These are phyloP conservation scores for Jaapia argillacea DNA, from an alignment of 768 basidiomycete species.

Conservation along the genomic window DNA sequence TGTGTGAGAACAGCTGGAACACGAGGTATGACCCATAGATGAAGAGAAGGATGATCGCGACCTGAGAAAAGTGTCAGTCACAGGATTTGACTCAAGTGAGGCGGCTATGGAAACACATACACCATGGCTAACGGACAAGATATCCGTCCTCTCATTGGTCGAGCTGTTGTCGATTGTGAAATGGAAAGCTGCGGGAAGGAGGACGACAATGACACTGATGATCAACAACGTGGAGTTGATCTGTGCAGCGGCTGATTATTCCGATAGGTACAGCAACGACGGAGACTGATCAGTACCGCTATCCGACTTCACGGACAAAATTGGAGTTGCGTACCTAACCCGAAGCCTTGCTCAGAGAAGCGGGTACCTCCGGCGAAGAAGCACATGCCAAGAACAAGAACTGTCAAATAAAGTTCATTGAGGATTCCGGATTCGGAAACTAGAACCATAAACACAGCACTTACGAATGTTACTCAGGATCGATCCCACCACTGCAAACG, in stretches of 20 bases:
- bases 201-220: slow-evolving; percentile 70
- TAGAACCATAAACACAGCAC: slow-evolving; percentile 5
- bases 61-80: slow-evolving; percentile 16
- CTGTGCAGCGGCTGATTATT: slow-evolving; percentile 49
- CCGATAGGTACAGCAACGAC: neutral
- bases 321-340: slow-evolving; percentile 43
- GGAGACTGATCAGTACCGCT: neutral
- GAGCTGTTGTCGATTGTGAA: slow-evolving; percentile 28
- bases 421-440: neutral
- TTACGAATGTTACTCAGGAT: slow-evolving; percentile 35
- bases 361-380: slow-evolving; percentile 78
- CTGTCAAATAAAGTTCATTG: slow-evolving; percentile 22
- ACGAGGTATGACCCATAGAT: slow-evolving; percentile 60
- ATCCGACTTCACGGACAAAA: no score
- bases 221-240: slow-evolving; percentile 68
- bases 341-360: slow-evolving; percentile 76
- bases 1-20: slow-evolving; percentile 77
- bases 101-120: slow-evolving; percentile 20
- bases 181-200: slow-evolving; percentile 77
- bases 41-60: slow-evolving; percentile 42
- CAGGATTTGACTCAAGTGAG: neutral
- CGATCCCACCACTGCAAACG: slow-evolving; percentile 30
- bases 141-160: slow-evolving; percentile 28
- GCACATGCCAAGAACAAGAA: slow-evolving; percentile 83
- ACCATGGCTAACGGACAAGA: slow-evolving; percentile 42